phyloP scores from a whole-genome alignment of 1,284 basidiomycete species.

The Cutaneotrichosporon arboriforme region DNA sequence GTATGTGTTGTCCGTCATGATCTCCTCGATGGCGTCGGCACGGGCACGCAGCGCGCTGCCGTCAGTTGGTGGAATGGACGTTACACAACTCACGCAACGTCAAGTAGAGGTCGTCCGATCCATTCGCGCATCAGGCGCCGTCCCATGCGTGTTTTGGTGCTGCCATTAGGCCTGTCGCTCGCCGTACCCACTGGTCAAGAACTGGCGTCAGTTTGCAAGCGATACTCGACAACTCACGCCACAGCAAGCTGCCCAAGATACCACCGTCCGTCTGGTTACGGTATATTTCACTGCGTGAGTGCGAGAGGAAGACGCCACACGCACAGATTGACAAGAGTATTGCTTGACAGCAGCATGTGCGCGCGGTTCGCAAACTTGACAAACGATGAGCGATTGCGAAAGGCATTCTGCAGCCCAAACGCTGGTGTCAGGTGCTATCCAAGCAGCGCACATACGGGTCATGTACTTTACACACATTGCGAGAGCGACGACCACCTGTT shows the following conservation, averaged over 20 bases:
- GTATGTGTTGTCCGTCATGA: slow-evolving; percentile 57
- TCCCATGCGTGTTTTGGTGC: slow-evolving; percentile 80
- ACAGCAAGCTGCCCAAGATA: slow-evolving; percentile 71
- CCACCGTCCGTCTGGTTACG: slow-evolving; percentile 77
- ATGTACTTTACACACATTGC: slow-evolving; percentile 74
- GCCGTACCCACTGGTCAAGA: slow-evolving; percentile 57
- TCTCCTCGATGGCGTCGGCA: slow-evolving; percentile 77
- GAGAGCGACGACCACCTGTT: slow-evolving; percentile 58
- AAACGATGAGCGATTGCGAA: slow-evolving; percentile 71
- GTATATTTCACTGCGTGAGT: slow-evolving; percentile 65
- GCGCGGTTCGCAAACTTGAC: slow-evolving; percentile 67
- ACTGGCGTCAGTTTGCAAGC: slow-evolving; percentile 43
- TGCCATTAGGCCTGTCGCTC: slow-evolving; percentile 1
- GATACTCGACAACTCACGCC: slow-evolving; percentile 53
- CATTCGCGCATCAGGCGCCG: slow-evolving; percentile 74
- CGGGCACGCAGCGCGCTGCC: slow-evolving; percentile 66
- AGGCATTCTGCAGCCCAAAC: slow-evolving; percentile 70
- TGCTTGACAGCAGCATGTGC: slow-evolving; percentile 84
- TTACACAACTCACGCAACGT: slow-evolving; percentile 64
- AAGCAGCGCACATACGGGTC: slow-evolving; percentile 43
- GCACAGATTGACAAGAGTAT: slow-evolving; percentile 76
- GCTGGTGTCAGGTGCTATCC: slow-evolving; percentile 29
- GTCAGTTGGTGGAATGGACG: not conserved
- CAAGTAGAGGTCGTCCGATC: slow-evolving; percentile 78
- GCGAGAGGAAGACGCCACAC: slow-evolving; percentile 22